Evolutionary conservation across 306 rosid species (phyloP), one percentile per base, ranked within the genome.

Genomic region (Betula pendula): DNA sequence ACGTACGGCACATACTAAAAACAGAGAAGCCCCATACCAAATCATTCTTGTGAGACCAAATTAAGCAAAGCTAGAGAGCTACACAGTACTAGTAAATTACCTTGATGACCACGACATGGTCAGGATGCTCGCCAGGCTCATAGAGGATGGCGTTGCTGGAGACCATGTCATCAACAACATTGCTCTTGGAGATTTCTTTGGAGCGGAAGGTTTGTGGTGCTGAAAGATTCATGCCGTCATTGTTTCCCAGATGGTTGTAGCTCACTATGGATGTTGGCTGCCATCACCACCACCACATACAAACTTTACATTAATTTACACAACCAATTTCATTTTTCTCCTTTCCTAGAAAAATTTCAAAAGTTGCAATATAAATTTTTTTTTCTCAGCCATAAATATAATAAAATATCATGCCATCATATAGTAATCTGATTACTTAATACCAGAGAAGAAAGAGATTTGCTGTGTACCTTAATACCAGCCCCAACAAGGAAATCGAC

Each of bases 401-500:
- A 45, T 45, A 45, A 27, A 24, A 56, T 10, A 56, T 24, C 63
- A 22, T 56, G 62, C 0, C 62, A 22, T 22, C 63, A 56, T 12
- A 11, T 24, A 10, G 27, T 20, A 56, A 56, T 56, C 31, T 24
- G 27, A 27, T 22, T 56, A 56, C 31, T 56, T 22, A 24, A 17
- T 22, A 24, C 8, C 8, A n/a, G 20, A 6, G 13, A 12, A 67
- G 43, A 4, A 59, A 25, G 9, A 3, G 72, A 48, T 35, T 65
- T 3, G 48, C 27, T 3, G 15, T 70, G 43, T 88, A 90, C 97
- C 96, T 95, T 95, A 80, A 95, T 95, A 60, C 99, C 99, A 84
- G 99, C 99, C 25, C 99, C 99, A 22, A 95, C 99, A 65, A 95
- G 99, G 85, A 92, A 95, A 85, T 95, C 99, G 8, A 95, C 99